Percentiles rank a stretch among this genome's conserved stretches.
Conservation (phyloP, 2,329 filamentous ascomycete genomes). For the Verticillium isaacii region DNA sequence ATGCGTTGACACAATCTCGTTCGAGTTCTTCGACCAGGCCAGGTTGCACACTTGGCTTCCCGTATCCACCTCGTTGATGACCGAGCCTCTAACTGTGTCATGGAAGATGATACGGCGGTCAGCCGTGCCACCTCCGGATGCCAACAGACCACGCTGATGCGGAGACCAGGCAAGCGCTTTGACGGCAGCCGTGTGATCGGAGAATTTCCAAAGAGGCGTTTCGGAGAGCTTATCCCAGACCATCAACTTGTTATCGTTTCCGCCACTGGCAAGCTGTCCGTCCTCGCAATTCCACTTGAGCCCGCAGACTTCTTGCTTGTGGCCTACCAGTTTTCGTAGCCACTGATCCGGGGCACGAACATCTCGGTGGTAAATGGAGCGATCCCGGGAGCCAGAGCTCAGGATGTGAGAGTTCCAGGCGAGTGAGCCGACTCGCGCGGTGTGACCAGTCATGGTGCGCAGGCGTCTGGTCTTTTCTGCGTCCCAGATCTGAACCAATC, state of each 20-base stretch:
- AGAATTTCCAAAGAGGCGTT: constrained; percentile 88
- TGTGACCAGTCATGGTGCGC: constrained; percentile 95
- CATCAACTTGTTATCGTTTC: constrained; percentile 98
- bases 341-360: constrained; percentile 90
- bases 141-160: constrained; percentile 89
- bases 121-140: constrained; percentile 91
- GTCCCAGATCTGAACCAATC: constrained; percentile 96
- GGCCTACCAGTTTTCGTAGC: constrained; percentile 79
- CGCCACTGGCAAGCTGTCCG: constrained; percentile 88
- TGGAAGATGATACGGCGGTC: constrained; percentile 97
- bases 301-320: constrained; percentile 97
- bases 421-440: constrained; percentile 83
- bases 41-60: constrained; percentile 99
- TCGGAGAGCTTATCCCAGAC: constrained; percentile 97
- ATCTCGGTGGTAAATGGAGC: constrained; percentile 91
- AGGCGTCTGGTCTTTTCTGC: constrained; percentile 80
- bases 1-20: constrained; percentile 95
- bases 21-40: constrained; percentile 95
- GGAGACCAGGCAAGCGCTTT: constrained; percentile 98
- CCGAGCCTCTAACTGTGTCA: constrained; percentile 80
- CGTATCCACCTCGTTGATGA: constrained; percentile 87
- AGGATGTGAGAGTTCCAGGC: constrained; percentile 99
- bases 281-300: constrained; percentile 97
- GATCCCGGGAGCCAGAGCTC: constrained; percentile 89
- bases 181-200: constrained; percentile 90